Percentiles rank a stretch among this genome's conserved stretches.
Conservation (phyloP, 176 grass and related monocot species). For the Saccharum officinarum region DNA sequence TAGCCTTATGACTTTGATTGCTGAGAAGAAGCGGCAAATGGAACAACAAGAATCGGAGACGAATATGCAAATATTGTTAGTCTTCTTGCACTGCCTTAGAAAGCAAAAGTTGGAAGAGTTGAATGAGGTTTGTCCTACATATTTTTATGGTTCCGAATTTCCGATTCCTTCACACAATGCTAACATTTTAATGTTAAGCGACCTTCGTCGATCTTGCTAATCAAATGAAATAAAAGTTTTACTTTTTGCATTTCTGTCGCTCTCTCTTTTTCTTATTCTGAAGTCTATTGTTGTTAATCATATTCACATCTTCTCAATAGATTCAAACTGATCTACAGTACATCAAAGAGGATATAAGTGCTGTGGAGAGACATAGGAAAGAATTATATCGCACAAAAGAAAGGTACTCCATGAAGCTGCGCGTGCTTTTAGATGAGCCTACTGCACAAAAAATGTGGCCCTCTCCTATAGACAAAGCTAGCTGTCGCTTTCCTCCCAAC, state of each 20-base stretch:
- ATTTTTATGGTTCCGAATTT: slow-evolving; percentile 24
- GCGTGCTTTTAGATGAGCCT: slow-evolving; percentile 89
- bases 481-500: slow-evolving; percentile 49
- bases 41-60: slow-evolving; percentile 96
- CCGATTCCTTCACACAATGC: neutral
- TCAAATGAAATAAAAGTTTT: neutral
- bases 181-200: neutral
- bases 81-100: slow-evolving; percentile 96
- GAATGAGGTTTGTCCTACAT: slow-evolving; percentile 70
- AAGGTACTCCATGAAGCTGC: slow-evolving; percentile 92
- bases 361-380: slow-evolving; percentile 79
- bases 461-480: slow-evolving; percentile 67
- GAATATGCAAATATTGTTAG: slow-evolving; percentile 98
- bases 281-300: slow-evolving; percentile 20
- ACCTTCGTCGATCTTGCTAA: neutral
- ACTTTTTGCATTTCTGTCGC: neutral
- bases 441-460: slow-evolving; percentile 64
- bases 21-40: slow-evolving; percentile 95
- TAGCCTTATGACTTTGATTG: slow-evolving; percentile 73
- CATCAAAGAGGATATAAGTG: slow-evolving; percentile 96
- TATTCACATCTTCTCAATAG: slow-evolving; percentile 39
- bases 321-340: slow-evolving; percentile 98
- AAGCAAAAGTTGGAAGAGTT: slow-evolving; percentile 96
- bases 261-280: neutral
- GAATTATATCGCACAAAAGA: slow-evolving; percentile 90